Evolutionary conservation across 1,284 basidiomycete species (phyloP), one percentile per base, ranked within the genome.

Genomic region (Ganoderma meredithae): DNA sequence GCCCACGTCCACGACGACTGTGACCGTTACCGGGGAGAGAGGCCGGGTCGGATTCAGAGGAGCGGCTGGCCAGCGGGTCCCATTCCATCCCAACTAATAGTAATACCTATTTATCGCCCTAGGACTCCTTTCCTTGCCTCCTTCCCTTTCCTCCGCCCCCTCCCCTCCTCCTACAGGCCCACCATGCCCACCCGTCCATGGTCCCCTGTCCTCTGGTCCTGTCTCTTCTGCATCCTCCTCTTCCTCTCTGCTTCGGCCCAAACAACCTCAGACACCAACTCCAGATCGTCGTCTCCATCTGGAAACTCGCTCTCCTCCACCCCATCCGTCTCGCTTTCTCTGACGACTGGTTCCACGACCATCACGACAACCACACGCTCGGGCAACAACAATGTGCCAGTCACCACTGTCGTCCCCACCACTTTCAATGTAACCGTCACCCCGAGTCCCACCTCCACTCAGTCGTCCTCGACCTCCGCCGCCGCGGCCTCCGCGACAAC

Each of bases 331-430:
- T 74, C 77, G 36, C 71, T 74, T 47, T 74, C 77, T 65, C 68
- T 76, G 55, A 76, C 75, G 62, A 76, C 77, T 19, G 71, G 72
- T 67, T 70, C 60, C 49, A 72, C 71, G 64, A 75, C 76, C 31
- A 66, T 76, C 66, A 86, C 86, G 43, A 79, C 84, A 67, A 75
- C 84, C 70, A 82, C 83, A 61, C 83, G 81, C 53, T 84, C 85
- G 13, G 86, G 84, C 39, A 82, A 79, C 67, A 83, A 83, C 71
- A 79, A 82, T 71, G 79, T 86, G 60, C 77, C 84, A 25, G 68
- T 88, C 68, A 83, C 86, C 63, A 86, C 87, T 31, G 82, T 86
- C 53, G 71, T 91, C 63, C 85, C 90, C 25, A 86, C 85, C 56
- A 79, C 84, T 52, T 83, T 86, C 78, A 91, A 90, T 79, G 78